These are phyloP conservation scores for Xerocomellus amylosporus DNA, from an alignment of 768 basidiomycete genomes.

Conservation along the genomic window DNA sequence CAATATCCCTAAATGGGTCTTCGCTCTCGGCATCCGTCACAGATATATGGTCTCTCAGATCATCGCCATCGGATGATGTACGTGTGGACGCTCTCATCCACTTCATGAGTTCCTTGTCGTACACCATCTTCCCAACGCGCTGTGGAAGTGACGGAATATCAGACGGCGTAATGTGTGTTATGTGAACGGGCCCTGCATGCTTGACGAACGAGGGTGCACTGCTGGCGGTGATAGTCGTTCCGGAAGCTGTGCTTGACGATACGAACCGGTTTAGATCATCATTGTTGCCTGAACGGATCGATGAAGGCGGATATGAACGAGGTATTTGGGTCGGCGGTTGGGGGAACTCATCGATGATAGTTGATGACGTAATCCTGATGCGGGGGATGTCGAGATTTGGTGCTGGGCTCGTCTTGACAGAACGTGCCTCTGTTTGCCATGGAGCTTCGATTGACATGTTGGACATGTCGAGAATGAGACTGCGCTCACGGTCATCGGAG, in stretches of 20 bases:
- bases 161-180: slow-evolving; percentile 75
- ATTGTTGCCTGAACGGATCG: slow-evolving; percentile 49
- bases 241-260: slow-evolving; percentile 81
- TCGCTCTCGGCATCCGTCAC: slow-evolving; percentile 56
- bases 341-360: slow-evolving; percentile 25
- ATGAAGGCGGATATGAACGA: slow-evolving; percentile 47
- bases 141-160: slow-evolving; percentile 77
- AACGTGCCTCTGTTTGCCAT: slow-evolving; percentile 27
- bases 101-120: slow-evolving; percentile 76
- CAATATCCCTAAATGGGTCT: slow-evolving; percentile 91
- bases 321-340: slow-evolving; percentile 33
- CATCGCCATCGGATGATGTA: slow-evolving; percentile 30
- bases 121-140: slow-evolving; percentile 83
- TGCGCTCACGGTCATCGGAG: slow-evolving; percentile 42
- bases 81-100: slow-evolving; percentile 70
- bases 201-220: slow-evolving; percentile 84
- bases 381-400: slow-evolving; percentile 20
- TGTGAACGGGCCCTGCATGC: slow-evolving; percentile 73
- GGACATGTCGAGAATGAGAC: slow-evolving; percentile 40
- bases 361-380: slow-evolving; percentile 30
- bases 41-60: slow-evolving; percentile 29
- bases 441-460: slow-evolving; percentile 44
- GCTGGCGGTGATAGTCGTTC: slow-evolving; percentile 65
- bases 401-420: slow-evolving; percentile 6
- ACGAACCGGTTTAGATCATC: slow-evolving; percentile 87